phyloP scores from a whole-genome alignment of 495 filamentous ascomycete genomes.

The Aspergillus coremiiformis region DNA sequence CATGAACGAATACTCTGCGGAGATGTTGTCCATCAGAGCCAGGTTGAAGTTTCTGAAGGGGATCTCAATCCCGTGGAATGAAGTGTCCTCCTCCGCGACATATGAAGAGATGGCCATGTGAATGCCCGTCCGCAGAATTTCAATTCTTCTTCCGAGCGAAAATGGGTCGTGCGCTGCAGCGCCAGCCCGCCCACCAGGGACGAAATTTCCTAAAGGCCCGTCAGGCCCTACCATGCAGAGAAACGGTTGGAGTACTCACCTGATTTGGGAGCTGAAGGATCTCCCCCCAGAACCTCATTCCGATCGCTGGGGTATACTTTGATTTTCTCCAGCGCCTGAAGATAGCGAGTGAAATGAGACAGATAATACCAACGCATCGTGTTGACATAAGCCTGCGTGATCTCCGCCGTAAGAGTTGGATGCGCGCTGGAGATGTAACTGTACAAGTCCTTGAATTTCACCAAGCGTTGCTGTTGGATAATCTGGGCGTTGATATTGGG shows the following conservation, averaged over 20 bases:
- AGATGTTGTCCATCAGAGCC: slow-evolving; percentile 86
- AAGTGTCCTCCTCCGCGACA: slow-evolving; percentile 79
- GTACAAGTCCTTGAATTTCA: slow-evolving; percentile 81
- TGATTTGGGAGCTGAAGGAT: slow-evolving; percentile 55
- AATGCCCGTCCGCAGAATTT: slow-evolving; percentile 63
- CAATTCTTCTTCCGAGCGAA: slow-evolving; percentile 74
- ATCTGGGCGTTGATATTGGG: slow-evolving; percentile 95
- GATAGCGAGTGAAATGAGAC: slow-evolving; percentile 85
- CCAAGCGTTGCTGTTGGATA: slow-evolving; percentile 83
- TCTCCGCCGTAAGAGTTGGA: slow-evolving; percentile 70
- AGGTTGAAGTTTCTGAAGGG: slow-evolving; percentile 93
- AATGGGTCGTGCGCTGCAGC: slow-evolving; percentile 76
- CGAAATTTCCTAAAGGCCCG: slow-evolving; percentile 21
- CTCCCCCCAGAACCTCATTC: slow-evolving; percentile 74
- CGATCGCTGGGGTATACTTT: slow-evolving; percentile 77
- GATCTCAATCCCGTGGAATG: slow-evolving; percentile 76
- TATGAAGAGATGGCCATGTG: slow-evolving; percentile 70
- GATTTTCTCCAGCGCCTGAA: slow-evolving; percentile 72
- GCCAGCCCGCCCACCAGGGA: slow-evolving; percentile 34
- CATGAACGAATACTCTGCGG: slow-evolving; percentile 92
- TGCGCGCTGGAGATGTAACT: slow-evolving; percentile 76
- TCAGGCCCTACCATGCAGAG: slow-evolving; percentile 5
- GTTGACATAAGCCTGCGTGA: slow-evolving; percentile 90
- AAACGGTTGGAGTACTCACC: slow-evolving; percentile 25
- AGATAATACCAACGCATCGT: slow-evolving; percentile 99